Percentiles rank a stretch among this genome's conserved stretches.
These are phyloP conservation scores for Phytopythium kandeliae DNA, from an alignment of 352 stramenopile species.

Conservation along the genomic window DNA sequence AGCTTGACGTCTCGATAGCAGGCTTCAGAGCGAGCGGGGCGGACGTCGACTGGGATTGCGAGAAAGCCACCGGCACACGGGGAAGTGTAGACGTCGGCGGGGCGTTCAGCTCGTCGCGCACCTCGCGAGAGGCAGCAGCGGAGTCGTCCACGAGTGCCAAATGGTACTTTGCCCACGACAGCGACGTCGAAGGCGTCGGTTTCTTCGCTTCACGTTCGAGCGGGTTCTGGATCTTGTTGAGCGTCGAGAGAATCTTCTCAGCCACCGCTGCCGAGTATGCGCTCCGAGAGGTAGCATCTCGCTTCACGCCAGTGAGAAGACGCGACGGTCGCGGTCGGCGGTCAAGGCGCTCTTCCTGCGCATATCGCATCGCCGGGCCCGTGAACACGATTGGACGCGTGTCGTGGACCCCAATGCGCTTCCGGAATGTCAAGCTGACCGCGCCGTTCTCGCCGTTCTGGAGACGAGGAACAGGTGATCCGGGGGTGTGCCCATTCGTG, in stretches of 20 bases:
- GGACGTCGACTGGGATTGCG: slow-evolving; percentile 4
- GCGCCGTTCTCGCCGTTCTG: slow-evolving; percentile 10
- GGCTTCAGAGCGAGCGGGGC: slow-evolving; percentile 5
- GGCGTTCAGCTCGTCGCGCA: slow-evolving; percentile 28
- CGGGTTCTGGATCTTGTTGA: slow-evolving; percentile 80
- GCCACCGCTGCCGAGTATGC: slow-evolving; percentile 72
- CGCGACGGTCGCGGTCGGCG: slow-evolving; percentile 62
- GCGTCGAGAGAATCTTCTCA: slow-evolving; percentile 71
- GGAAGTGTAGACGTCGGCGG: slow-evolving; percentile 56
- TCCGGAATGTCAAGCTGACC: slow-evolving; percentile 30
- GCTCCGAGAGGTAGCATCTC: slow-evolving; percentile 45
- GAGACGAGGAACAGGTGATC: slow-evolving; percentile 1
- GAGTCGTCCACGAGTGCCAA: slow-evolving; percentile 42
- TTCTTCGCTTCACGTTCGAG: slow-evolving; percentile 69
- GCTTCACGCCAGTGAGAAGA: slow-evolving; percentile 64
- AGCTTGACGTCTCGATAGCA: slow-evolving; percentile 10
- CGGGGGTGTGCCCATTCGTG: slow-evolving; percentile 14
- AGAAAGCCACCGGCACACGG: slow-evolving; percentile 24
- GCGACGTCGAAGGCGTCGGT: slow-evolving; percentile 64
- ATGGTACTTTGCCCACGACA: slow-evolving; percentile 86
- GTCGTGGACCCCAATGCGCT: slow-evolving; percentile 35
- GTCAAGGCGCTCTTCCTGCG: slow-evolving; percentile 43
- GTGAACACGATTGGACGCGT: slow-evolving; percentile 36
- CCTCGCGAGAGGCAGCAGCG: slow-evolving; percentile 6
- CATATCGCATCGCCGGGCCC: slow-evolving; percentile 22